Evolutionary conservation across 2,329 filamentous ascomycete genomes (phyloP).

Genomic region (Mycosphaerella sp.): DNA sequence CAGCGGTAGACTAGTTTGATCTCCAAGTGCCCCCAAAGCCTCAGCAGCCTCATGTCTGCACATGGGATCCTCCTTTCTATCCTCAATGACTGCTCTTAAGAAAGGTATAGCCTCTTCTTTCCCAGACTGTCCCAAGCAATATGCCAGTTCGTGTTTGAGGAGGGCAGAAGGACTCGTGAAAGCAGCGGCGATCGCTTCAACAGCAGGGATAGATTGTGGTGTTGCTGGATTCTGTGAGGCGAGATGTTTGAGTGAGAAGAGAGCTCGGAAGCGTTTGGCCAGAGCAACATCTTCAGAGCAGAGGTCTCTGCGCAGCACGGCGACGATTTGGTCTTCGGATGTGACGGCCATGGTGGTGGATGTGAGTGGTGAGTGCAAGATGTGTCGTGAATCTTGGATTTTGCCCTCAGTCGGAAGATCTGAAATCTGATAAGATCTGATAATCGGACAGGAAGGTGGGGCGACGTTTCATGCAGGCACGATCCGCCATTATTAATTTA

Average conservation of each 20-base stretch:
- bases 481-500: neutral
- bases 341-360: constrained; percentile 6
- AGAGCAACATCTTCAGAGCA: constrained; percentile 75
- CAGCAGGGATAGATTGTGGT: constrained; percentile 55
- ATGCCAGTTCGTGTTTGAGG: constrained; percentile 93
- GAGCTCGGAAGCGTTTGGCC: constrained; percentile 83
- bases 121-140: constrained; percentile 88
- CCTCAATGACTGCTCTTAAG: constrained; percentile 66
- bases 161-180: constrained; percentile 81
- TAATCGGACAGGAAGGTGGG: neutral
- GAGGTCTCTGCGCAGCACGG: constrained; percentile 66
- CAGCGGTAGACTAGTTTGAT: constrained; percentile 65
- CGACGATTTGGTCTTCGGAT: constrained; percentile 45
- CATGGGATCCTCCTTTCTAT: constrained; percentile 85
- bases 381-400: neutral
- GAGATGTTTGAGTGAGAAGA: constrained; percentile 95
- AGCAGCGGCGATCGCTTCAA: constrained; percentile 78
- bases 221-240: constrained; percentile 60
- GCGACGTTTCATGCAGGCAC: neutral
- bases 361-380: neutral
- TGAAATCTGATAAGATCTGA: neutral
- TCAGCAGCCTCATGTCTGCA: constrained; percentile 95
- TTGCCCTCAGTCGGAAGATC: no score
- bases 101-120: constrained; percentile 68
- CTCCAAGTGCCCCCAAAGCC: constrained; percentile 80